phyloP scores from a whole-genome alignment of 148 eudicot genomes.

The Cornus suecica region DNA sequence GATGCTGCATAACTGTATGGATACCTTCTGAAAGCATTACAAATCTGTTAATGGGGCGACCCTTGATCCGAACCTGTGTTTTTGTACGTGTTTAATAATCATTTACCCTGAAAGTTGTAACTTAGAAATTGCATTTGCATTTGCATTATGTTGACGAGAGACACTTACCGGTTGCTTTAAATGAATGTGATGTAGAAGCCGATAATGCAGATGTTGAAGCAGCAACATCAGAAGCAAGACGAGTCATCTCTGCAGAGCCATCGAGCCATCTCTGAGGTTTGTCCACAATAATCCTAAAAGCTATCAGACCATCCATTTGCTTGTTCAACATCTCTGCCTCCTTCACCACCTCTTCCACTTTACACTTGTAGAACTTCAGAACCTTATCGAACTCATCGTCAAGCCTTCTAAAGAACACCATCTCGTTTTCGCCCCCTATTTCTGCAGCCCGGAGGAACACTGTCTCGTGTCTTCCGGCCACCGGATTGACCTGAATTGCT shows the following conservation, averaged over 20 bases:
- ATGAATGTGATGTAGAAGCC: neutral
- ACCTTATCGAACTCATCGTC: conserved; percentile 32
- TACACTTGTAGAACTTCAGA: conserved; percentile 14
- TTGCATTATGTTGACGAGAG: neutral
- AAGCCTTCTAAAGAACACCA: conserved; percentile 16
- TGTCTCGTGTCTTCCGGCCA: conserved; percentile 9
- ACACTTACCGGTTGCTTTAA: conserved; percentile 11
- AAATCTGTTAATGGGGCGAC: too few species aligned
- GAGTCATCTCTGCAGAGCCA: neutral
- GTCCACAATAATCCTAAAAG: conserved; percentile 23
- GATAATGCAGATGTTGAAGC: conserved; percentile 16
- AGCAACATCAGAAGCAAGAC: conserved; percentile 5
- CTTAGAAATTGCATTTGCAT: too few species aligned
- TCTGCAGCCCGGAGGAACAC: conserved; percentile 21
- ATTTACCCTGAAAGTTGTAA: too few species aligned
- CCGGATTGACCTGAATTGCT: conserved; percentile 16
- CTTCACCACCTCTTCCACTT: conserved; percentile 24
- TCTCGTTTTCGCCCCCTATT: conserved; percentile 23
- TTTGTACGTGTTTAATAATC: too few species aligned
- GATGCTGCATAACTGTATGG: too few species aligned
- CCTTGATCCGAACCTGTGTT: too few species aligned
- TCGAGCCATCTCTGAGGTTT: conserved; percentile 9
- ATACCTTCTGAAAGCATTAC: too few species aligned
- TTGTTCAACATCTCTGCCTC: conserved; percentile 26
- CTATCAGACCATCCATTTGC: conserved; percentile 30